Evolutionary conservation across 2,329 filamentous ascomycete genomes (phyloP), one percentile per base, ranked within the genome.

Genomic region (Diaporthe australafricana): DNA sequence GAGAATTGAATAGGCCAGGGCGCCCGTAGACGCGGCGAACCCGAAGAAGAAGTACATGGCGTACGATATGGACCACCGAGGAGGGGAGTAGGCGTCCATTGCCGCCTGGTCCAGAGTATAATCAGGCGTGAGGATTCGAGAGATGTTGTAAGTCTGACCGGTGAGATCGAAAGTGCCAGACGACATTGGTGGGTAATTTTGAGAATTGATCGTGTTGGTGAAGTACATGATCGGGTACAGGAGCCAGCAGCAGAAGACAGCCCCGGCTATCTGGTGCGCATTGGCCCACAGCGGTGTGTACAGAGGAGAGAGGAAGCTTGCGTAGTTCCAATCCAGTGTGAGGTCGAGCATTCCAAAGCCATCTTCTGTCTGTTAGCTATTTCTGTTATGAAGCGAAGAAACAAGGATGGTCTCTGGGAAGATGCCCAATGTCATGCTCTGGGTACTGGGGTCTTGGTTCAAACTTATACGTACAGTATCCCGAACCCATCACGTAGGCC

Each of bases 41-140:
- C 79, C 79, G 71, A 76, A 80, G 72, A 80, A 80, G 74, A 80
- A 81, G 71, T 77, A 76, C 74, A 81, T 78, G 40, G 77, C 76
- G 69, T 80, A 79, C 8, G 77, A 77, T 11, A 72, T 70, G 17
- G 77, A 76, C 77, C 77, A 79, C 72, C 76, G 73, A 20, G 77
- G 77, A 14, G 68, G 69, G 16, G 77, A 79, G 70, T 79, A 79
- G 5, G 74, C 71, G 52, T 76, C 73, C 70, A 77, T 75, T 20
- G 77, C 77, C 38, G 74, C 74, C 73, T 77, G 75, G 68, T 80
- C 77, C 45, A 80, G 74, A 12, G 75, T 76, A 63, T 75, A 77
- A 25, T 79, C 72, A 7, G 74, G 62, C n/a, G 74, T 78, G 40
- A 80, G 70, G 22, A 80, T 73, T 40, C 74, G 62, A 42, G 42